Base-by-base conservation (phyloP, 495 filamentous ascomycete species). In the Penicillium chermesinum region DNA sequence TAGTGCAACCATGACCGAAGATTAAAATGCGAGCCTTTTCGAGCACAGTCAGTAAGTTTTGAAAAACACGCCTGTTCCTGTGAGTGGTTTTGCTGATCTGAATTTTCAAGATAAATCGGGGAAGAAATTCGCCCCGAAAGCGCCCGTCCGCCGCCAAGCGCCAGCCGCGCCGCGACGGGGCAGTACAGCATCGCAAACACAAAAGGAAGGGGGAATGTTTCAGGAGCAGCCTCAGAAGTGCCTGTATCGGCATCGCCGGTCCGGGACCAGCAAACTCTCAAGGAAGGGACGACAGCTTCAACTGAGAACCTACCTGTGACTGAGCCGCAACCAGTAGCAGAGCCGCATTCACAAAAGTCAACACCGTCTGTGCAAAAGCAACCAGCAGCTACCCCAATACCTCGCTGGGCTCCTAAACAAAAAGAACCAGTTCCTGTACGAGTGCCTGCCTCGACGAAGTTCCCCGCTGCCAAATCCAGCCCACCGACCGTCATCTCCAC, bases 71-170 rank as follows among this genome's bases (percentile, higher is more conserved):
- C n/a, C n/a, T n/a, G n/a, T n/a, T n/a, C n/a, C n/a, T n/a, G n/a
- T n/a, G n/a, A n/a, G n/a, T n/a, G n/a, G n/a, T n/a, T n/a, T n/a
- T n/a, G n/a, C n/a, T n/a, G n/a, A n/a, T n/a, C n/a, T n/a, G n/a
- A n/a, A n/a, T n/a, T n/a, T n/a, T n/a, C n/a, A n/a, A 77, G 75
- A 79, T 46, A 79, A 79, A 62, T 76, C 74, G 48, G 71, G 73
- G 58, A 78, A 75, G 57, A 78, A 77, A 48, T 77, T 79, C 52
- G 75, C 72, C 40, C 75, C 75, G 12, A 46, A 46, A 34, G 44
- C 34, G 32, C 75, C 75, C 13, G 54, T 55, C 49, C 74, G 75
- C 52, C 72, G 75, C 44, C 61, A 68, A 49, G 63, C 62, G 36
- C 58, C 66, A 41, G 63, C 62, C 20, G 55, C 63, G 30, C 60